A percentile compares a stretch with the other conserved stretches of the same genome.
Conservation (phyloP, 805 yeast species). For the Schwanniomyces sp. region DNA sequence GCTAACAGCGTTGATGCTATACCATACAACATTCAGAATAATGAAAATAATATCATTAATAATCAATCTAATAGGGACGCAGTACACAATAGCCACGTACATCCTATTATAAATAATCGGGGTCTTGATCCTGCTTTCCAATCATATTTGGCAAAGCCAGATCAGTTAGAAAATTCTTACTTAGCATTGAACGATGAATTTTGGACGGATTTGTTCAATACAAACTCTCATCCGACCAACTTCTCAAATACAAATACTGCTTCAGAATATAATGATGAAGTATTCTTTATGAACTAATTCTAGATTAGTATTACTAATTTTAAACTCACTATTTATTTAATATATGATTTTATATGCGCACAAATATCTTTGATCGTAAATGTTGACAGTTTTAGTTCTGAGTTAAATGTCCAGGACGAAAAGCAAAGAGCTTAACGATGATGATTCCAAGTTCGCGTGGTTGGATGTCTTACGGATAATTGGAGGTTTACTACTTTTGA, state of each 20-base stretch:
- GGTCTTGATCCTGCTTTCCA: not conserved
- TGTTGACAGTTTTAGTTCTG: not conserved
- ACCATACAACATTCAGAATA: not conserved
- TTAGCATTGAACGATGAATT: slow-evolving; percentile 66
- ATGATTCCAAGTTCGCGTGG: slow-evolving; percentile 19
- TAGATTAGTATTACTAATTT: too few relatives aligned
- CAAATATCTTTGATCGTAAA: not conserved
- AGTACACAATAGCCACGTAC: not conserved
- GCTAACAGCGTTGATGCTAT: not conserved
- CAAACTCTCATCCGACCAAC: slow-evolving; percentile 32
- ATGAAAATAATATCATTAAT: not conserved
- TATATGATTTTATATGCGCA: not conserved
- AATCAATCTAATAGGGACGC: too few relatives aligned
- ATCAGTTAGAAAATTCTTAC: slow-evolving; percentile 46
- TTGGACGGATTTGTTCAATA: slow-evolving; percentile 58
- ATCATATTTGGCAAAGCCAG: slow-evolving; percentile 16
- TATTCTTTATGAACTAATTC: slow-evolving; percentile 22
- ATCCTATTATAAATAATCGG: not conserved
- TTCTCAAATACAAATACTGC: slow-evolving; percentile 17
- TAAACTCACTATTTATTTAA: too few relatives aligned
- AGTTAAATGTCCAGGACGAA: slow-evolving; percentile 2
- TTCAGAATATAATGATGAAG: slow-evolving; percentile 19
- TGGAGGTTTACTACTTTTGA: slow-evolving; percentile 47
- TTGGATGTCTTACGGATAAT: slow-evolving; percentile 45
- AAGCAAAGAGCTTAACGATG: not conserved